These are phyloP conservation scores for Tanozyma kutaoensis DNA, from an alignment of 805 yeast genomes.

Conservation along the genomic window DNA sequence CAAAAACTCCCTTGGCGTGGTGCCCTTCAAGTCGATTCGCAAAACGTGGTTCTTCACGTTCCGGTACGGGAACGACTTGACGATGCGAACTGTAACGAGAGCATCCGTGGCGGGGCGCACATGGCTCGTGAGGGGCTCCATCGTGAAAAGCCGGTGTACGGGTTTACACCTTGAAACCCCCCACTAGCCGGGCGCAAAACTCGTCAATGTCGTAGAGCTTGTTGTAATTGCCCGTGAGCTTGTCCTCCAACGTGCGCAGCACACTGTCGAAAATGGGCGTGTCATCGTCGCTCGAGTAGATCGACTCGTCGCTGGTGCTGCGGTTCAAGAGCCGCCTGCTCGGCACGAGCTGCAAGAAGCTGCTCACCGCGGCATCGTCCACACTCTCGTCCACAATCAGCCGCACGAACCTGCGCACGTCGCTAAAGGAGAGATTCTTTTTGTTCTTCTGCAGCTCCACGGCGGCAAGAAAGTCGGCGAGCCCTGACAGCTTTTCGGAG, in stretches of 20 bases:
- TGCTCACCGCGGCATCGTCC: conserved; percentile 1
- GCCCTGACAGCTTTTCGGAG: too few species aligned
- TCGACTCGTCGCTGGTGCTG: conserved; percentile 8
- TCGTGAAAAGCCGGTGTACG: too few species aligned
- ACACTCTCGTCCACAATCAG: neutral
- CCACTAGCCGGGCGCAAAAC: conserved; percentile 11
- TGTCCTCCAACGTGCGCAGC: conserved; percentile 10
- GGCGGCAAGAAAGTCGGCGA: conserved; percentile 2
- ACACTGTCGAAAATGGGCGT: too few species aligned
- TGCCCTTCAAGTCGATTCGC: conserved; percentile 52
- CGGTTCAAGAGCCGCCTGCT: conserved; percentile 3
- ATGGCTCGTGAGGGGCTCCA: conserved; percentile 59
- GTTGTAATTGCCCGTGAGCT: conserved; percentile 10
- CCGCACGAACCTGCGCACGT: conserved; percentile 4
- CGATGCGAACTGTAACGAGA: conserved; percentile 69
- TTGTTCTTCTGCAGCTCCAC: conserved; percentile 4
- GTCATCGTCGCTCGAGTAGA: too few species aligned
- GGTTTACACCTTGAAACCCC: conserved; percentile 12
- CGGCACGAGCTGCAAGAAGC: conserved; percentile 5
- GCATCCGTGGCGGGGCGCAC: conserved; percentile 65
- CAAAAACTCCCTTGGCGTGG: conserved; percentile 54
- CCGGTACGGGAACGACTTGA: conserved; percentile 86
- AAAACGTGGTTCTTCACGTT: conserved; percentile 70
- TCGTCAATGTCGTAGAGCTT: conserved; percentile 12
- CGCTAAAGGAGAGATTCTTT: conserved; percentile 5